phyloP scores from a whole-genome alignment of 176 grass and related monocot genomes.

The Dendrocalamus sinicus region DNA sequence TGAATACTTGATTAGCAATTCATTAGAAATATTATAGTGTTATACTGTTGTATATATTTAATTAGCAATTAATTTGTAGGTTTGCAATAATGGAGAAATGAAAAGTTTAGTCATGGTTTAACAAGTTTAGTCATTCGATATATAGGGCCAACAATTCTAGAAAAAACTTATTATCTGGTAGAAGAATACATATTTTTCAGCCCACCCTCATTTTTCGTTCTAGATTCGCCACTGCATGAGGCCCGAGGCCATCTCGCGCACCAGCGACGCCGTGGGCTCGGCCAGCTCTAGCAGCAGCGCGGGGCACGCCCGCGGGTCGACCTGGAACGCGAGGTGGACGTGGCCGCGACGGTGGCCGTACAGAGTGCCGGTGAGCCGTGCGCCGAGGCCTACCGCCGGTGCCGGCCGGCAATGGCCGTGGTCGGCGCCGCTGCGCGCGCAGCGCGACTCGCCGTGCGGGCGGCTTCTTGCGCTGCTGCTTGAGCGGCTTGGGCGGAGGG shows the following conservation, averaged over 20 bases:
- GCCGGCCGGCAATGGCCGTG: constrained; percentile 56
- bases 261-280: constrained; percentile 73
- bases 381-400: constrained; percentile 61
- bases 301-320: constrained; percentile 67
- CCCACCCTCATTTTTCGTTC: no score
- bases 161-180: no score
- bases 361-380: constrained; percentile 74
- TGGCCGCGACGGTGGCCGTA: constrained; percentile 81
- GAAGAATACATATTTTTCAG: no score
- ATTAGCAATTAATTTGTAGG: no score
- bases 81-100: no score
- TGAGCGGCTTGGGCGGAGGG: constrained; percentile 28
- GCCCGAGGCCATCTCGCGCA: constrained; percentile 87
- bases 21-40: no score
- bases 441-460: constrained; percentile 54
- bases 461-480: constrained; percentile 48
- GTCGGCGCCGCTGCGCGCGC: constrained; percentile 54
- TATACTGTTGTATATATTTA: no score
- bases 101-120: no score
- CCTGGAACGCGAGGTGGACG: constrained; percentile 80
- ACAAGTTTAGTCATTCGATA: no score
- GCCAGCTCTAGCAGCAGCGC: constrained; percentile 79
- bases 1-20: no score
- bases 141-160: no score
- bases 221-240: no score